Evolutionary conservation across 2,329 filamentous ascomycete species (phyloP).

Genomic region (Nemania serpens): DNA sequence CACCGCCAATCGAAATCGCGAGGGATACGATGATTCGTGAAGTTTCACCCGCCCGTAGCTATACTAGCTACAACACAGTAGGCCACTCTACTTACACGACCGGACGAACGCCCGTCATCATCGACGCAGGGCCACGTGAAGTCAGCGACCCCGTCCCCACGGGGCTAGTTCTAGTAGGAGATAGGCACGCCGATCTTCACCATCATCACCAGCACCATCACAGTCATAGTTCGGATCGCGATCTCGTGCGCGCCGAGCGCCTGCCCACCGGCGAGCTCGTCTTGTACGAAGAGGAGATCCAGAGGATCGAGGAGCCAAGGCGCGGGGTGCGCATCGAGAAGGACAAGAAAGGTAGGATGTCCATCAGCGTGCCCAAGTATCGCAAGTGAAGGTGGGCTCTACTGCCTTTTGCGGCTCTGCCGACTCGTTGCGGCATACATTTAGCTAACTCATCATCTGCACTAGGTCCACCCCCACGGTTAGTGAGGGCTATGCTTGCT

Average conservation of each 20-base stretch:
- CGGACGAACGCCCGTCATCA: slow-evolving; percentile 46
- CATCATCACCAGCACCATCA: slow-evolving; percentile 42
- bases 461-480: slow-evolving; percentile 64
- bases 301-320: slow-evolving; percentile 58
- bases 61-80: slow-evolving; percentile 42
- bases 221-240: slow-evolving; percentile 52
- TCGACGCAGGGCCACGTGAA: slow-evolving; percentile 47
- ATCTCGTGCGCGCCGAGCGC: slow-evolving; percentile 61
- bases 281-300: slow-evolving; percentile 64
- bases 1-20: slow-evolving; percentile 44
- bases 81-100: slow-evolving; percentile 39
- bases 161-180: slow-evolving; percentile 49
- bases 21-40: slow-evolving; percentile 56
- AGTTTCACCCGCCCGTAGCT: slow-evolving; percentile 50
- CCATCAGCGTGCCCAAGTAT: slow-evolving; percentile 78
- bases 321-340: slow-evolving; percentile 75
- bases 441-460: slow-evolving; percentile 24
- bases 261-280: slow-evolving; percentile 66
- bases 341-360: slow-evolving; percentile 96
- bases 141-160: slow-evolving; percentile 42
- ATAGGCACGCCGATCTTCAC: slow-evolving; percentile 42
- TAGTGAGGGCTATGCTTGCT: slow-evolving; percentile 72
- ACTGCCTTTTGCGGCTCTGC: slow-evolving; percentile 14
- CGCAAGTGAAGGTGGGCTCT: slow-evolving; percentile 56
- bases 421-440: slow-evolving; percentile 9